phyloP scores from a whole-genome alignment of 495 filamentous ascomycete species.

The Aspergillus nanangensis region DNA sequence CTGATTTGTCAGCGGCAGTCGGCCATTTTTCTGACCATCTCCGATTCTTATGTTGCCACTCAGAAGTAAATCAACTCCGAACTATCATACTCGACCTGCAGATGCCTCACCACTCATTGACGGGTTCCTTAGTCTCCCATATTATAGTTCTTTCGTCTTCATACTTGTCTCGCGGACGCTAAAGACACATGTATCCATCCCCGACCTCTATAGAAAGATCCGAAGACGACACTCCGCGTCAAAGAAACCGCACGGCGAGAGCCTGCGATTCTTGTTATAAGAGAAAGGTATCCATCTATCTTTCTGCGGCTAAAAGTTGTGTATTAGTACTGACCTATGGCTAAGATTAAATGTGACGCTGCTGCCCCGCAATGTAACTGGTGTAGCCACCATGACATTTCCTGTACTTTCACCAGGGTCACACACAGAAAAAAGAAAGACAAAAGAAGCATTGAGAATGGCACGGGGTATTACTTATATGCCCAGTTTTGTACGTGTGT shows the following conservation, averaged over 20 bases:
- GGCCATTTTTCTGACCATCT: background rate
- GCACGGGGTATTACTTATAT: too few species aligned
- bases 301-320: background rate
- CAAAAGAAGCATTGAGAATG: too few species aligned
- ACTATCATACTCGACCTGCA: too few species aligned
- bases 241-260: slow-evolving; percentile 29
- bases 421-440: slow-evolving; percentile 32
- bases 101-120: too few species aligned
- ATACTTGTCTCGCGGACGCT: too few species aligned
- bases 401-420: slow-evolving; percentile 43
- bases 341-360: slow-evolving; percentile 52
- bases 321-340: background rate
- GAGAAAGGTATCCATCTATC: slow-evolving; percentile 33
- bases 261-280: slow-evolving; percentile 50
- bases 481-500: too few species aligned
- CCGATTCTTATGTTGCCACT: background rate
- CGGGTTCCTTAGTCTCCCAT: too few species aligned
- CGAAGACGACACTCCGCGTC: slow-evolving; percentile 11
- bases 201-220: slow-evolving; percentile 14
- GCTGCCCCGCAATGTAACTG: slow-evolving; percentile 44
- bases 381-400: slow-evolving; percentile 47
- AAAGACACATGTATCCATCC: slow-evolving; percentile 18
- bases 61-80: too few species aligned
- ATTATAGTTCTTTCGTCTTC: too few species aligned
- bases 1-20: background rate